Base-by-base conservation (phyloP, 2,329 filamentous ascomycete species). In the Epichloe gansuensis region DNA sequence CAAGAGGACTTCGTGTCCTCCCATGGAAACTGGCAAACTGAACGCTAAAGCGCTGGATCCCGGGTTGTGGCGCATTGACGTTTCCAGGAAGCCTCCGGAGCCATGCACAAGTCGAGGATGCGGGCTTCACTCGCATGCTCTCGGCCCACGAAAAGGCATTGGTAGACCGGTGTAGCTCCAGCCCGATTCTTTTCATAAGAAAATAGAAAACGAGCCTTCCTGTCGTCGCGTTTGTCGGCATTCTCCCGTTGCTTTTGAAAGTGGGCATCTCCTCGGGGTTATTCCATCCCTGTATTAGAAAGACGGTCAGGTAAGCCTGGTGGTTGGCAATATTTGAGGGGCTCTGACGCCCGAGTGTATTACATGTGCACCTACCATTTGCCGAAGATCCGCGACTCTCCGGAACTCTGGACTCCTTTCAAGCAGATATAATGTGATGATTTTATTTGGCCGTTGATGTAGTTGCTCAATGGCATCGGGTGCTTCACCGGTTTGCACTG, bases 81-180 rank as follows among this genome's bases (percentile, higher is more conserved):
- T 63, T 0, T 58, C 55, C 3, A 74, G 61, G 56, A 78, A 82
- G 1, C 73, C 78, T 4, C 77, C 0, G 78, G 78, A 0, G 78
- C 78, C 66, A 76, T 73, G 60, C 78, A 79, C 55, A 79, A 67
- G 56, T 82, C 77, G 1, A 82, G 70, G 21, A 81, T 66, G 3
- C 48, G 51, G 3, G 5, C 11, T 15, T 31, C 7, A 4, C 25
- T 15, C 2, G 47, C 28, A 4, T 15, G 21, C n/a, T 43, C 5
- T 11, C 34, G 2, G 4, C 2, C 21, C 13, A 69, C 53, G 11
- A 46, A 53, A 75, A 63, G 13, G 63, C 67, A 2, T 54, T 50
- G 1, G 67, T 71, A 0, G 51, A 50, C 0, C 38, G 8, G 7
- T 78, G 57, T 23, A 80, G 59, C 48, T 77, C 69, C 2, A 61